Base-by-base conservation (phyloP, 257 asterid genomes). In the Plantago major region DNA sequence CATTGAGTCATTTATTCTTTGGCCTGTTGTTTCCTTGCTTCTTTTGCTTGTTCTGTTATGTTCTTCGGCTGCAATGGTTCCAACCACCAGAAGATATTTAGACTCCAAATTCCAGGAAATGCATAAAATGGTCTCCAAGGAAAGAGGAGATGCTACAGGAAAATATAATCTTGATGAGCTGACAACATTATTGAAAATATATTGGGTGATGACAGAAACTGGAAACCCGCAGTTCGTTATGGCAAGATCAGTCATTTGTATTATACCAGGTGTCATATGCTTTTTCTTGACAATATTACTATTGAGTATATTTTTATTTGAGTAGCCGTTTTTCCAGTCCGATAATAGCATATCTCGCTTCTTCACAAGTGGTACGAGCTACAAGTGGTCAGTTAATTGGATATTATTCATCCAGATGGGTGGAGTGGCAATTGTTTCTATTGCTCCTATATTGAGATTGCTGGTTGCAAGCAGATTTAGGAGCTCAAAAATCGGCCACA, bases 371-470 rank as follows among this genome's bases (percentile, higher is more conserved):
- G 16, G n/a, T 5, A 61, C 69, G 3, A 46, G 2, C 9, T 69
- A 69, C 26, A 28, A 28, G 42, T 67, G 74, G 76, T 74, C 76
- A 8, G 49, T 48, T 7, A 57, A 9, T 9, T 65, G 77, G 76
- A 78, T 78, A 47, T 53, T 68, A n/a, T 1, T 51, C 26, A 6
- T 59, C 44, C 81, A 78, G 58, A 62, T 54, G 4, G 30, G 63
- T 12, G 78, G 78, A 55, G 13, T 72, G 58, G 60, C 43, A 9
- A 17, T 68, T 0, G 63, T 67, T 30, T 60, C 63, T 8, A 7
- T 68, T 61, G 55, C 61, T 45, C 55, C 73, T 11, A 17, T 28
- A 42, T 68, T 42, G 8, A 38, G 67, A 66, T 66, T 52, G 43
- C 46, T 57, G 4, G 6, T 42, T 46, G 58, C 71, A 3, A 47